These are phyloP conservation scores for Mortierella sp. DNA, from an alignment of 371 early-diverging fungal genomes.

Conservation along the genomic window DNA sequence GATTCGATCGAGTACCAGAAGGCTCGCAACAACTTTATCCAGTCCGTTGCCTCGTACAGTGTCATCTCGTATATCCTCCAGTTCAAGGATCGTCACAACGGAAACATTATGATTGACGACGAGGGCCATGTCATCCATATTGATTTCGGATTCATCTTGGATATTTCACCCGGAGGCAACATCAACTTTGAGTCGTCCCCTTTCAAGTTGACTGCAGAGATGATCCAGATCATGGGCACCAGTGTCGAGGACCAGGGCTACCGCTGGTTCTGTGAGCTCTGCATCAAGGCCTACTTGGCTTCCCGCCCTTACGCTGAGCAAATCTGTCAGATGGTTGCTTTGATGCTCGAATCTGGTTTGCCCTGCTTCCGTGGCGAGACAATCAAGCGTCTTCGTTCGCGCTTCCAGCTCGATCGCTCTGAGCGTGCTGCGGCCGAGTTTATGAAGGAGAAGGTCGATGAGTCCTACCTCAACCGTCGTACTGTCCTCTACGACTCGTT, in stretches of 20 bases:
- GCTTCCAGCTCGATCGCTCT: constrained; percentile 94
- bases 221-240: constrained; percentile 98
- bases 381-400: constrained; percentile 85
- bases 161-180: constrained; percentile 98
- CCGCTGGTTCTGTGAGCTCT: constrained; percentile 89
- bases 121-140: constrained; percentile 99
- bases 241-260: constrained; percentile 87
- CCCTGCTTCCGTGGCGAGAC: constrained; percentile 98
- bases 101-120: constrained; percentile 99
- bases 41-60: constrained; percentile 98
- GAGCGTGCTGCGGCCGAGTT: constrained; percentile 96
- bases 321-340: constrained; percentile 90
- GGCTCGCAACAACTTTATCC: constrained; percentile 97
- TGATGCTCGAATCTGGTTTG: constrained; percentile 97
- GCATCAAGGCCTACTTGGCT: constrained; percentile 94
- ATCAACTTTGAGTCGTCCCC: constrained; percentile 98
- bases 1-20: constrained; percentile 93
- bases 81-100: constrained; percentile 99
- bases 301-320: constrained; percentile 92
- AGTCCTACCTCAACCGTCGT: constrained; percentile 92
- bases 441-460: constrained; percentile 88
- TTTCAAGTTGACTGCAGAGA: constrained; percentile 99
- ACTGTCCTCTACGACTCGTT: constrained; percentile 91
- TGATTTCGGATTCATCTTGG: constrained; percentile 99
- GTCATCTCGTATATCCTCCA: constrained; percentile 96